These are phyloP conservation scores for Juglanconis oblonga DNA, from an alignment of 2,329 filamentous ascomycete genomes.

Conservation along the genomic window DNA sequence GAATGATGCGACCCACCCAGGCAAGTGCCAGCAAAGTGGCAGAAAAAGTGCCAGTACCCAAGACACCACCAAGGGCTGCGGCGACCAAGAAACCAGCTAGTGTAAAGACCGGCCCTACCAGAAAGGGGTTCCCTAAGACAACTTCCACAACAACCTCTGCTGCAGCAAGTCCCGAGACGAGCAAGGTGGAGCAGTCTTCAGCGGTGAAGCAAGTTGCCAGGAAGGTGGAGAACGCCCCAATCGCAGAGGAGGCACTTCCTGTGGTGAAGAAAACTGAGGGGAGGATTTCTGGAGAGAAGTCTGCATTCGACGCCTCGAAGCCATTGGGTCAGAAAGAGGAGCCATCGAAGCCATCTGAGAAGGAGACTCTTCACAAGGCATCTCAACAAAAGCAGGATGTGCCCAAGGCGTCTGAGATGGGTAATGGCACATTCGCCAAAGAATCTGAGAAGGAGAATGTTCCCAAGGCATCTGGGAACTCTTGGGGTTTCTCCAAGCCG, in stretches of 20 bases:
- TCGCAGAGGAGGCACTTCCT: slow-evolving; percentile 19
- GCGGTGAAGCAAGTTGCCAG: slow-evolving; percentile 22
- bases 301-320: background rate
- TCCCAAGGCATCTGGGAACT: background rate
- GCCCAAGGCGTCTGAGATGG: background rate
- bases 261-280: slow-evolving; percentile 18
- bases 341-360: background rate
- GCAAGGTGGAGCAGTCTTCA: slow-evolving; percentile 14
- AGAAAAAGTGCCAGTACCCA: slow-evolving; percentile 51
- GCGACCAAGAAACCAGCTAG: slow-evolving; percentile 18
- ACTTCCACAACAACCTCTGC: slow-evolving; percentile 10
- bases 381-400: background rate
- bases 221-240: slow-evolving; percentile 22
- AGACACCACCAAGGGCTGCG: slow-evolving; percentile 43
- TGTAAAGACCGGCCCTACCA: slow-evolving; percentile 22
- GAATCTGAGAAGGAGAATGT: background rate
- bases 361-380: background rate
- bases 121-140: slow-evolving; percentile 22
- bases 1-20: slow-evolving; percentile 77
- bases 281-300: background rate
- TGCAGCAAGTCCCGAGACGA: slow-evolving; percentile 12
- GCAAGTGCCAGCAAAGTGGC: slow-evolving; percentile 51
- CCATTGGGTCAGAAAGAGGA: background rate
- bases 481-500: background rate
- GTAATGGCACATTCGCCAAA: background rate